Base-by-base conservation (phyloP, 2,329 filamentous ascomycete genomes). In the Basipetospora sp. region DNA sequence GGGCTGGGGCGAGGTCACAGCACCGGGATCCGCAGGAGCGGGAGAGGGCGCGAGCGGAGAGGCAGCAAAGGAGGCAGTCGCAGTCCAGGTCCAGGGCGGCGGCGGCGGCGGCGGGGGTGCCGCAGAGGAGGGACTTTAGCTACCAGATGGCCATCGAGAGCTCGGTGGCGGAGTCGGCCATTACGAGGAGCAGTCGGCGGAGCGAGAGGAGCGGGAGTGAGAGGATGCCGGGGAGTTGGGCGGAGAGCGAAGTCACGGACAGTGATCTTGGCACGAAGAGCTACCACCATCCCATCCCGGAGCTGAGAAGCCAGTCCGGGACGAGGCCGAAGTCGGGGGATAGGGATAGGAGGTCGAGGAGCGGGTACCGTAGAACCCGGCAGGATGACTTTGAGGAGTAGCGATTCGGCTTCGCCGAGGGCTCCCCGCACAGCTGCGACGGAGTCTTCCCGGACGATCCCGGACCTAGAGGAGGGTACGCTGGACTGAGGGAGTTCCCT, bases 191-290 rank as follows among this genome's bases (percentile, higher is more conserved):
- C 29, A 32, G 48, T 34, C 44, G 46, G 30, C 41, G 44, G 36
- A 45, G 37, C 41, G 44, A 46, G 44, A 27, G 57, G 19, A 38
- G 48, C 34, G 45, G 44, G 35, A 45, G 36, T 41, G 43, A 28
- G 22, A 28, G 31, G 25, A 19, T 58, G 19, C 56, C 59, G 2
- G 55, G 57, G 20, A 54, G 54, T 36, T 60, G 55, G 50, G 49
- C 47, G 33, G 55, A 57, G 40, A 64, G 62, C 49, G 61, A 62
- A 41, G 52, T 50, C 42, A 11, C 17, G 31, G 54, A 54, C 31
- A 65, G 63, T 49, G 69, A 74, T 2, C 45, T 66, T 8, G 71
- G 71, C 20, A 73, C 68, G 45, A 74, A 73, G 61, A 63, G 67
- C 27, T 74, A 75, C 48, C 60, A 59, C 45, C 68, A 73, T 45